Evolutionary conservation across 176 grass and related monocot genomes (phyloP), one percentile per base, ranked within the genome.

Genomic region (Zoysia pacifica): DNA sequence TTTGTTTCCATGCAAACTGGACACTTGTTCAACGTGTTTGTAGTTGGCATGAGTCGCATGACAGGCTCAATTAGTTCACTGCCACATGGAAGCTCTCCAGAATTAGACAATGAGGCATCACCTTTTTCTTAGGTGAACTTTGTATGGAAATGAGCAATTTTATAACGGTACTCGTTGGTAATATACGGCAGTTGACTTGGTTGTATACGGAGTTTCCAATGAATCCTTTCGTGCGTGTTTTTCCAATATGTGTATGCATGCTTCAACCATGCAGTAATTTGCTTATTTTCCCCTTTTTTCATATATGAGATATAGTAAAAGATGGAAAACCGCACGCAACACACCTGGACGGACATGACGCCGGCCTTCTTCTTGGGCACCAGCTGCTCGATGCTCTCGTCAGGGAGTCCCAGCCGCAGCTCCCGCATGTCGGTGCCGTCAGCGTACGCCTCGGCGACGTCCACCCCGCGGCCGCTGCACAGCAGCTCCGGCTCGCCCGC

Each of bases 401-500:
- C 88, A 16, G 82, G 83, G 76, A 82, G 18, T 6, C 81, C 81
- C 1, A 97, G 46, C 52, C 65, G 20, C 35, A 97, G 37, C 40
- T 83, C 86, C 14, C 81, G 59, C 41, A 97, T 69, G 52, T 76
- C 73, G 11, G 50, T 52, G 28, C 69, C 88, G 6, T 39, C 90
- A 6, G 51, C 67, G 42, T 38, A 67, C 12, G 53, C 86, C 70
- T 82, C 88, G 12, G 40, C 45, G 39, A 97, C 84, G 45, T 93
- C 90, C 2, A 97, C 90, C 6, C 93, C 93, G 38, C 86, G 83
- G 51, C 89, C 75, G 47, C 65, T 91, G 83, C 93, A 97, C 10
- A 93, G 85, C 44, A 97, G 65, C 88, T 97, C 90, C 2, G 90
- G 93, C 88, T 97, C 90, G 15, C 81, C 86, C 1, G 44, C 83